Evolutionary conservation across 2,329 filamentous ascomycete species (phyloP).

Genomic region (Verticillium albo-atrum): DNA sequence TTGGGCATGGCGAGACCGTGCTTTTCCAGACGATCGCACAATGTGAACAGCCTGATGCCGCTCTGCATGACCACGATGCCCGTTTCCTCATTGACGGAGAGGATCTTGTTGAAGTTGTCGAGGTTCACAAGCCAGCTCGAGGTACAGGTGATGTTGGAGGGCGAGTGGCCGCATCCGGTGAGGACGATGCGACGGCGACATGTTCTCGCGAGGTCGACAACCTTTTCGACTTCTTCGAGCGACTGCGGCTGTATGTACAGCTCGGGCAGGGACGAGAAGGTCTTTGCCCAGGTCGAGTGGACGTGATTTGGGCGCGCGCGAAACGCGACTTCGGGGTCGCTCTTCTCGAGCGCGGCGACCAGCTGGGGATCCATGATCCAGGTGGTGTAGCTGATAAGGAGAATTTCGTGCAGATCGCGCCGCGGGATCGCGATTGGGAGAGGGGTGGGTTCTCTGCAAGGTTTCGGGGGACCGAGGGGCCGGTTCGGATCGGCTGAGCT

Average conservation of each 20-base stretch:
- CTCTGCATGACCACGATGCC: slow-evolving; percentile 73
- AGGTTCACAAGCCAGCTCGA: slow-evolving; percentile 94
- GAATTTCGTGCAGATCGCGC: background rate
- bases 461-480: background rate
- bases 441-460: background rate
- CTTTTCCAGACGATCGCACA: slow-evolving; percentile 70
- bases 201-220: slow-evolving; percentile 72
- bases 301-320: slow-evolving; percentile 66
- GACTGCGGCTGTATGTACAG: slow-evolving; percentile 84
- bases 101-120: slow-evolving; percentile 71
- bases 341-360: slow-evolving; percentile 24
- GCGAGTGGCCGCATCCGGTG: slow-evolving; percentile 89
- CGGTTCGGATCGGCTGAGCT: background rate
- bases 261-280: slow-evolving; percentile 84
- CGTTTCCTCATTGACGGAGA: slow-evolving; percentile 63
- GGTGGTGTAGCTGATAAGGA: slow-evolving; percentile 1
- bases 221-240: slow-evolving; percentile 76
- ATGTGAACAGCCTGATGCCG: slow-evolving; percentile 75
- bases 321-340: slow-evolving; percentile 58
- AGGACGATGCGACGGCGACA: slow-evolving; percentile 79
- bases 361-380: slow-evolving; percentile 34
- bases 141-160: slow-evolving; percentile 86
- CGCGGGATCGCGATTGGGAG: background rate
- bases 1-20: slow-evolving; percentile 83
- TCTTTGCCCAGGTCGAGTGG: slow-evolving; percentile 93